Evolutionary conservation across 331 rosid species (phyloP).

Genomic region (Malus hybrid): DNA sequence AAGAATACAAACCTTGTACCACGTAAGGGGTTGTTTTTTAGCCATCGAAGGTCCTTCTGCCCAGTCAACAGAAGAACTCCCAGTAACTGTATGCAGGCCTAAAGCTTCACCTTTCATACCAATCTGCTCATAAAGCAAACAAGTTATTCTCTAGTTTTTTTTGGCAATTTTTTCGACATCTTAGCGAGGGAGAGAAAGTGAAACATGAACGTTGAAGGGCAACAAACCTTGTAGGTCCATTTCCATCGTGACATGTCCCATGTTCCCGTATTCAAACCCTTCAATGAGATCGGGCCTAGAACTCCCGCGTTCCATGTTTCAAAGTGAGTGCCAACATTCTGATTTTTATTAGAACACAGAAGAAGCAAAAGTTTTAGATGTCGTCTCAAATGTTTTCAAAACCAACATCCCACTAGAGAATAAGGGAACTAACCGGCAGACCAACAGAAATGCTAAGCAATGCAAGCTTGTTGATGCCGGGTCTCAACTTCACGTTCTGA

Average conservation of each 20-base stretch:
- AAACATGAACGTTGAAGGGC: not conserved
- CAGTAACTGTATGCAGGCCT: conserved; percentile 54
- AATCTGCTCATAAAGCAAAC: conserved; percentile 32
- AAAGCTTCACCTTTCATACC: conserved; percentile 79
- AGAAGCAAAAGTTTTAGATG: not conserved
- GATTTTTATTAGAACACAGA: conserved; percentile 17
- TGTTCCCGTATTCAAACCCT: conserved; percentile 67
- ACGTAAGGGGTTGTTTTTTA: conserved; percentile 66
- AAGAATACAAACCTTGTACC: conserved; percentile 77
- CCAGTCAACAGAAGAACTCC: conserved; percentile 82
- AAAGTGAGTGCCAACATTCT: conserved; percentile 79
- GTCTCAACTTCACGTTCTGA: conserved; percentile 40
- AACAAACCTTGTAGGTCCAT: conserved; percentile 91
- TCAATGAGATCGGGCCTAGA: conserved; percentile 75
- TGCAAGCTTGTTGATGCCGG: conserved; percentile 82
- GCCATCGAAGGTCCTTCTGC: conserved; percentile 46
- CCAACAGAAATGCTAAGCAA: conserved; percentile 82
- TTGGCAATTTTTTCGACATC: not conserved
- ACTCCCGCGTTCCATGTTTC: conserved; percentile 94
- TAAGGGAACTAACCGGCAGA: conserved; percentile 67
- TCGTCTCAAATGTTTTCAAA: not conserved
- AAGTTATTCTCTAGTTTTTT: not conserved
- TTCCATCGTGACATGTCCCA: conserved; percentile 73
- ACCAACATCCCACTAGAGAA: not conserved
- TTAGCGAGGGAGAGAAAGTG: not conserved